Evolutionary conservation across 345 rosid species (phyloP).

Genomic region (Euphorbia peplus): DNA sequence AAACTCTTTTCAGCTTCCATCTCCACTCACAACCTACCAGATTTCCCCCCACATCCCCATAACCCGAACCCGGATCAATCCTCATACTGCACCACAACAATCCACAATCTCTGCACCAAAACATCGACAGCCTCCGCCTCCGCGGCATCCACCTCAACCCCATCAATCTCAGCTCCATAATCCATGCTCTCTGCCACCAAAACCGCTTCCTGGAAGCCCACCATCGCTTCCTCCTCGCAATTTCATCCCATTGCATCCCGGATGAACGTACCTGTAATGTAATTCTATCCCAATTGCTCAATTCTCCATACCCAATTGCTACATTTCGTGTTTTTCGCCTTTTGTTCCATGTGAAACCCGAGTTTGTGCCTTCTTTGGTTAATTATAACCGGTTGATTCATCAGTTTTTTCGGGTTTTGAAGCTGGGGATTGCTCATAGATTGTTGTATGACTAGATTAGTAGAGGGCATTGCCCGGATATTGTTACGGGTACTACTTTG

Average conservation of each 20-base stretch:
- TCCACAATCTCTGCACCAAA: conserved; percentile 52
- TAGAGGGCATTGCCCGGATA: conserved; percentile 57
- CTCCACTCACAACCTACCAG: conserved; percentile 3
- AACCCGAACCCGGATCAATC: neutral
- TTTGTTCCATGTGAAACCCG: conserved; percentile 48
- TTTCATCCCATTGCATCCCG: conserved; percentile 49
- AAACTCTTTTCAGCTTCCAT: conserved; percentile 7
- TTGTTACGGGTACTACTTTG: conserved; percentile 69
- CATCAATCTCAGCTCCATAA: conserved; percentile 60
- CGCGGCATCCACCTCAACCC: conserved; percentile 52
- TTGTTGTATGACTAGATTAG: conserved; percentile 55
- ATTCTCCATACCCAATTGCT: conserved; percentile 45
- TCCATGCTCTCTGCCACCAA: conserved; percentile 67
- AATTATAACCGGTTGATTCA: conserved; percentile 71
- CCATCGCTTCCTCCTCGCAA: conserved; percentile 41
- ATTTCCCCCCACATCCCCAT: neutral
- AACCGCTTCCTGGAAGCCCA: conserved; percentile 62
- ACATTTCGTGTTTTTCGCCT: conserved; percentile 40
- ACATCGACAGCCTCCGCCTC: conserved; percentile 44
- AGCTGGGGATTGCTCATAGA: conserved; percentile 50
- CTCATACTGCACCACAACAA: conserved; percentile 52
- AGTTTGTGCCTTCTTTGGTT: conserved; percentile 63
- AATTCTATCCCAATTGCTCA: conserved; percentile 60
- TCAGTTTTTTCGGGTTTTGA: conserved; percentile 48
- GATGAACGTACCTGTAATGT: conserved; percentile 75